Conservation (phyloP, 2,329 filamentous ascomycete species). For the Penicillium vulpinum region DNA sequence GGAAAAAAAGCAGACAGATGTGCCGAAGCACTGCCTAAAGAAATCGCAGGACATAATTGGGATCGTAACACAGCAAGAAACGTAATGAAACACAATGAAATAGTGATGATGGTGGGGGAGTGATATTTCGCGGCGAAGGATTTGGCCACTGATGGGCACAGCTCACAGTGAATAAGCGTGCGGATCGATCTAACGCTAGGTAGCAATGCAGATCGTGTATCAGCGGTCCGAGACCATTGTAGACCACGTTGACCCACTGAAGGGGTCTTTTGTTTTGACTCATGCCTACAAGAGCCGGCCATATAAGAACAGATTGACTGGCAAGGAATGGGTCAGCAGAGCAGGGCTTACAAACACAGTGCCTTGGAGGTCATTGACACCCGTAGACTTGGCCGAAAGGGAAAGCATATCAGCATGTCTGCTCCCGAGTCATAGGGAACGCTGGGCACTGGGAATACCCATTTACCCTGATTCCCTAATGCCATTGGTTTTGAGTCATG, state of each 20-base stretch:
- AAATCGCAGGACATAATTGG: constrained; percentile 12
- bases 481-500: constrained; percentile 74
- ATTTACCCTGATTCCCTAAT: constrained; percentile 39
- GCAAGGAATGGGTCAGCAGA: constrained; percentile 2
- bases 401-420: constrained; percentile 2
- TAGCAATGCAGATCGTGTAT: constrained; percentile 10
- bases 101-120: constrained; percentile 3
- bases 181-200: constrained; percentile 4
- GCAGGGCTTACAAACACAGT: background rate
- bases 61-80: constrained; percentile 17
- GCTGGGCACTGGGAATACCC: background rate
- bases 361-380: background rate
- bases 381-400: constrained; percentile 1
- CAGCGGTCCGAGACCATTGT: constrained; percentile 6
- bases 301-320: background rate
- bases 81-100: constrained; percentile 13
- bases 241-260: constrained; percentile 1
- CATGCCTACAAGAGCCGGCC: constrained; percentile 4
- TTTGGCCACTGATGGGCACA: constrained; percentile 10
- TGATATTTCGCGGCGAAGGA: background rate
- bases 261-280: background rate
- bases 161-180: constrained; percentile 5
- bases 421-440: background rate
- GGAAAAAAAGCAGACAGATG: constrained; percentile 10
- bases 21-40: constrained; percentile 11